A percentile compares a stretch with the other conserved stretches of the same genome.
Evolutionary conservation across 169 alveolate species (phyloP).

Genomic region (Cardiosporidium cionae): DNA sequence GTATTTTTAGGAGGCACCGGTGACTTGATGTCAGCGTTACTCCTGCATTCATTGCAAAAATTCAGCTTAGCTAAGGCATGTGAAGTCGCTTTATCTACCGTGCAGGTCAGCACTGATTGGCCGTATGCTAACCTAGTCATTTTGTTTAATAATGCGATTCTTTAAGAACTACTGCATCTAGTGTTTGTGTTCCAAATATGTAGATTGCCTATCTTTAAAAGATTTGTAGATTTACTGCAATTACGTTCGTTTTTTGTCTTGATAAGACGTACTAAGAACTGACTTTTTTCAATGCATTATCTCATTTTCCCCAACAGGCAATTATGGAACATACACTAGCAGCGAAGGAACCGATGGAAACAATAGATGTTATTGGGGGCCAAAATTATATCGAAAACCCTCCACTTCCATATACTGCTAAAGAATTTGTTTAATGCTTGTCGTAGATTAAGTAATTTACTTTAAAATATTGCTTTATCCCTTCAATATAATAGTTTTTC

Average conservation of each 20-base stretch:
- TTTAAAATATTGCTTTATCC: too few species aligned
- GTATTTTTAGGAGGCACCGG: conserved; percentile 8
- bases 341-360: not conserved
- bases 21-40: conserved; percentile 10
- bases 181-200: not conserved
- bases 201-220: not conserved
- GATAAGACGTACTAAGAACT: too few species aligned
- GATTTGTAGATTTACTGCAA: not conserved
- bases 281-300: too few species aligned
- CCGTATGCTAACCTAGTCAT: not conserved
- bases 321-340: not conserved
- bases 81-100: not conserved
- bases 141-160: not conserved
- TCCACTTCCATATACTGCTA: not conserved
- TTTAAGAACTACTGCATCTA: not conserved
- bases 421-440: too few species aligned
- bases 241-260: not conserved
- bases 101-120: conserved; percentile 2
- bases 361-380: not conserved
- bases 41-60: not conserved
- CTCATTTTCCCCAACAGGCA: not conserved
- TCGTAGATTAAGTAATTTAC: too few species aligned
- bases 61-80: not conserved
- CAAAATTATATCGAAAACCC: not conserved
- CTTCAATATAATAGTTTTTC: too few species aligned